These are phyloP conservation scores for Microbotryum intermedium DNA, from an alignment of 1,284 basidiomycete genomes.

Conservation along the genomic window DNA sequence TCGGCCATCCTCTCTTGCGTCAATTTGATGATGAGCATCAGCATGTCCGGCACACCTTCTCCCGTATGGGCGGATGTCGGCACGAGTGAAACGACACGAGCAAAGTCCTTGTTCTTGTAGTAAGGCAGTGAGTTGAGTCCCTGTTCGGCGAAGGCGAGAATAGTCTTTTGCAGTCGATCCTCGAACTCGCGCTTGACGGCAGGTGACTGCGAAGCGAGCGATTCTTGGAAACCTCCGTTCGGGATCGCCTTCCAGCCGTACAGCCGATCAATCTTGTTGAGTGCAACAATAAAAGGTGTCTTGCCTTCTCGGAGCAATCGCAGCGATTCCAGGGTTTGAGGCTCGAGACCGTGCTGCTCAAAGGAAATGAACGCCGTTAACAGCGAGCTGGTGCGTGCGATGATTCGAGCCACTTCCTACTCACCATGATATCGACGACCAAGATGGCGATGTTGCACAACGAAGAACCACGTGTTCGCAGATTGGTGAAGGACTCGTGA, in stretches of 20 bases:
- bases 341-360: constrained; percentile 83
- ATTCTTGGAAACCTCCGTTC: constrained; percentile 85
- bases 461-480: constrained; percentile 91
- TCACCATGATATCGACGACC: constrained; percentile 95
- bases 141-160: constrained; percentile 91
- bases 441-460: constrained; percentile 98
- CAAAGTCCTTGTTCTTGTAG: constrained; percentile 96
- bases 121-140: constrained; percentile 92
- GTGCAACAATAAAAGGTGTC: constrained; percentile 97
- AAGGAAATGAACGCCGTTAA: neutral
- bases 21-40: constrained; percentile 92
- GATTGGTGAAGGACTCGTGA: constrained; percentile 98
- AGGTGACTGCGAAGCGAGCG: constrained; percentile 72
- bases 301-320: constrained; percentile 86
- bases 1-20: constrained; percentile 98
- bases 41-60: constrained; percentile 99
- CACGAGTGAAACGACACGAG: constrained; percentile 87
- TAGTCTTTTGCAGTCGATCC: constrained; percentile 75
- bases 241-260: constrained; percentile 91
- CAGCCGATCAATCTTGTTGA: constrained; percentile 99
- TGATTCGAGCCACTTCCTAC: constrained; percentile 23
- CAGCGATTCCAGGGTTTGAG: constrained; percentile 92
- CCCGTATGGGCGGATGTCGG: constrained; percentile 97
- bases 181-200: constrained; percentile 88
- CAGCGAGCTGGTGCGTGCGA: neutral